Percentiles rank a stretch among this genome's conserved stretches.
phyloP scores from a whole-genome alignment of 2,329 filamentous ascomycete species.

The Bertia moriformis region DNA sequence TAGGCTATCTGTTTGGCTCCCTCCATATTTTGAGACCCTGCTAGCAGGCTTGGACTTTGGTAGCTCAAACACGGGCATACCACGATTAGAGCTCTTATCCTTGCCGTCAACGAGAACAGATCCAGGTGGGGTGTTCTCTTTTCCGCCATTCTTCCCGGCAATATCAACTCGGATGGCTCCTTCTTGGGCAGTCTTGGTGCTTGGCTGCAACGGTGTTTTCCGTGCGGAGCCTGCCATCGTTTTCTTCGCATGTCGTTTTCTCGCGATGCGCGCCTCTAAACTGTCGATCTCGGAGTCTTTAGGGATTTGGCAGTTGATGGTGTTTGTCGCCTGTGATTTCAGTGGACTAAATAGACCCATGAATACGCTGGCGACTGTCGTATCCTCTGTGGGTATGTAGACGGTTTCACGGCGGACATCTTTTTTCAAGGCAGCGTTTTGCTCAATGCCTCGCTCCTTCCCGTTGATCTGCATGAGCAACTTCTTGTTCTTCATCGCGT shows the following conservation, averaged over 20 bases:
- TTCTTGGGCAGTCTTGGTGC: slow-evolving; percentile 20
- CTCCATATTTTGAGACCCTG: background rate
- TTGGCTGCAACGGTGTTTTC: slow-evolving; percentile 30
- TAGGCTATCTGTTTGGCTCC: no score
- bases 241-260: slow-evolving; percentile 10
- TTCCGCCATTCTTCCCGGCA: slow-evolving; percentile 36
- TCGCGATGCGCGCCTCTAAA: slow-evolving; percentile 16
- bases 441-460: no score
- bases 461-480: background rate
- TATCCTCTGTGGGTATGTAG: slow-evolving; percentile 24
- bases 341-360: slow-evolving; percentile 25
- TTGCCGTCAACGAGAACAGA: slow-evolving; percentile 3
- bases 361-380: slow-evolving; percentile 21
- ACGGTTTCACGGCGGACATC: slow-evolving; percentile 16
- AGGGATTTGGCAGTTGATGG: slow-evolving; percentile 2
- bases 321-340: slow-evolving; percentile 8
- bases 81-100: slow-evolving; percentile 3
- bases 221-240: slow-evolving; percentile 25
- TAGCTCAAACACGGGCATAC: no score
- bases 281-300: slow-evolving; percentile 12
- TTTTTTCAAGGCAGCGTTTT: no score
- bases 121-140: slow-evolving; percentile 47
- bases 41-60: background rate
- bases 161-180: slow-evolving; percentile 24
- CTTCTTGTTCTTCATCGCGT: background rate